Evolutionary conservation across 805 yeast species (phyloP).

Genomic region (Pichia paraexigua): DNA sequence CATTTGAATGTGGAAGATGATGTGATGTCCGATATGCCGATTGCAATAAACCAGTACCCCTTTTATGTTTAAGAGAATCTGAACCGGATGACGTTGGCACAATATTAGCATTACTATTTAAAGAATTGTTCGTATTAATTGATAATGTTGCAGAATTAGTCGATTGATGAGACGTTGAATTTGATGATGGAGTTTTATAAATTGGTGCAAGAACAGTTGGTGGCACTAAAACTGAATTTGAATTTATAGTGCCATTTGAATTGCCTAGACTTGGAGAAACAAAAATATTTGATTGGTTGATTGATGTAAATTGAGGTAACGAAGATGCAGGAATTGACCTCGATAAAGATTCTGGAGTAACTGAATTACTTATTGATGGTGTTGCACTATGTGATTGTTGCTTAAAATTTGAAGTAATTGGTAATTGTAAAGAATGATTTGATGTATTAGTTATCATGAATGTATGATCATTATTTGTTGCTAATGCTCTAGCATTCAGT

Average conservation of each 20-base stretch:
- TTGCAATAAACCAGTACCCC: slow-evolving; percentile 4
- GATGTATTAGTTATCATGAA: background rate
- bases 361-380: background rate
- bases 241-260: background rate
- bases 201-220: slow-evolving; percentile 9
- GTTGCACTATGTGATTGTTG: slow-evolving; percentile 2
- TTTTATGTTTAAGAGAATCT: background rate
- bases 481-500: slow-evolving; percentile 1
- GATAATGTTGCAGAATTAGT: background rate
- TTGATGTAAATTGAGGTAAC: slow-evolving; percentile 2
- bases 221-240: slow-evolving; percentile 3
- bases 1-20: background rate
- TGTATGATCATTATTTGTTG: slow-evolving; percentile 8
- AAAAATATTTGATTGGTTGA: background rate
- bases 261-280: background rate
- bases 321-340: background rate
- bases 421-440: background rate
- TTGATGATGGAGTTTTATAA: background rate
- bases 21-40: slow-evolving; percentile 3
- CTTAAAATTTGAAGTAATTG: background rate
- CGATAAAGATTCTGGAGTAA: background rate
- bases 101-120: background rate
- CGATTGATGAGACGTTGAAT: background rate
- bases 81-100: background rate
- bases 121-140: background rate